Conservation (phyloP, 805 yeast genomes). For the Kodamaea neixiangensis region DNA sequence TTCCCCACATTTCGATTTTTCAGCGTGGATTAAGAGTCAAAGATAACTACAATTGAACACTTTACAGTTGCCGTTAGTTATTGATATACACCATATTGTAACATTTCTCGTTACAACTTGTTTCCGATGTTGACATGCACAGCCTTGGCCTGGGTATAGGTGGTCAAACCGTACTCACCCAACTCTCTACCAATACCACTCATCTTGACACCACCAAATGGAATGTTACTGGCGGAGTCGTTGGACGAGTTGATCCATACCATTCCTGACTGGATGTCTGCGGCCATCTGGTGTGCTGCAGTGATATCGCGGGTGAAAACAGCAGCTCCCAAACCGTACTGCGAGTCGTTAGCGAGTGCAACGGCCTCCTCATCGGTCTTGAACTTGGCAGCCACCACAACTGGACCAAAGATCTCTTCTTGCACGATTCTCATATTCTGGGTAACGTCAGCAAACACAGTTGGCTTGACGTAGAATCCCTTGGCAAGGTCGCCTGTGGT, state of each 20-base stretch:
- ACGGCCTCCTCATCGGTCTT: conserved; percentile 67
- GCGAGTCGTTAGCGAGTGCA: conserved; percentile 66
- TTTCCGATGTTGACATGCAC: conserved; percentile 57
- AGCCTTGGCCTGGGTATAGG: conserved; percentile 38
- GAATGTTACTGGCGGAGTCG: conserved; percentile 43
- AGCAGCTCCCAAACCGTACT: conserved; percentile 82
- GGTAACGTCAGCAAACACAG: conserved; percentile 70
- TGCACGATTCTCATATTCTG: conserved; percentile 64
- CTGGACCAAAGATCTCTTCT: conserved; percentile 91
- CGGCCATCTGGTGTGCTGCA: conserved; percentile 64
- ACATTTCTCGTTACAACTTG: conserved; percentile 25
- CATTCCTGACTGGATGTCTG: conserved; percentile 47
- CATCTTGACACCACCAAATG: conserved; percentile 41
- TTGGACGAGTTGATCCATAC: conserved; percentile 50
- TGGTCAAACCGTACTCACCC: conserved; percentile 39
- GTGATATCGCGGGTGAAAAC: conserved; percentile 70
- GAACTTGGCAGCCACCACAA: conserved; percentile 68
- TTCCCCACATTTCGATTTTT: neutral
- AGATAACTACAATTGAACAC: neutral
- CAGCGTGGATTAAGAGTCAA: neutral
- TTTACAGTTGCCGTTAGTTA: neutral
- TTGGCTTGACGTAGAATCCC: conserved; percentile 75
- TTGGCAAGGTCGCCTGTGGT: conserved; percentile 38
- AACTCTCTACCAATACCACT: conserved; percentile 45
- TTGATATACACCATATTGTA: neutral